Percentiles rank a stretch among this genome's conserved stretches.
These are phyloP conservation scores for Ustilago sp. DNA, from an alignment of 1,284 basidiomycete genomes.

Conservation along the genomic window DNA sequence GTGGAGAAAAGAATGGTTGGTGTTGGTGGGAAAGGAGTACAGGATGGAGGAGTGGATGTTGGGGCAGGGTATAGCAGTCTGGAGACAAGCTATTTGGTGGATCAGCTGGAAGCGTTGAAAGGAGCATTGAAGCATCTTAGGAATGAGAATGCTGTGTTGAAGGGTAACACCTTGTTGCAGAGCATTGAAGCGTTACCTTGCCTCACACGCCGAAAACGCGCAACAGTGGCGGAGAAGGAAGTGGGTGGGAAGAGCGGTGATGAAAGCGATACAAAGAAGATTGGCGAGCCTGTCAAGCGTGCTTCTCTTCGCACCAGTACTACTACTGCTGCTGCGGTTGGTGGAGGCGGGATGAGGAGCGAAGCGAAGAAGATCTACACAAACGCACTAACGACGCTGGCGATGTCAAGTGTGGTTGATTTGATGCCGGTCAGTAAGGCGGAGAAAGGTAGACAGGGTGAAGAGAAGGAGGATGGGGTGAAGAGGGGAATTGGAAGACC, in stretches of 20 bases:
- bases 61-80: slow-evolving; percentile 40
- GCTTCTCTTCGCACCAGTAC: not conserved
- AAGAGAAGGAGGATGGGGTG: not conserved
- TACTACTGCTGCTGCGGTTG: not conserved
- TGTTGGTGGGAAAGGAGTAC: not conserved
- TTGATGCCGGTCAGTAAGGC: slow-evolving; percentile 29
- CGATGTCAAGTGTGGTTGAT: slow-evolving; percentile 57
- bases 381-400: slow-evolving; percentile 25
- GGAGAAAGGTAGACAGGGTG: not conserved
- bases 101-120: slow-evolving; percentile 86
- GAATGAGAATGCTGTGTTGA: slow-evolving; percentile 90
- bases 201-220: slow-evolving; percentile 12
- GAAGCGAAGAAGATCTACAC: slow-evolving; percentile 28
- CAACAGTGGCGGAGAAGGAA: not conserved
- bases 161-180: slow-evolving; percentile 84
- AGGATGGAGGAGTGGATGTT: slow-evolving; percentile 18
- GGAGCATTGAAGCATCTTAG: slow-evolving; percentile 88
- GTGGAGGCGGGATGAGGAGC: slow-evolving; percentile 1
- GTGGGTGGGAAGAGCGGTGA: slow-evolving; percentile 22
- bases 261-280: slow-evolving; percentile 38
- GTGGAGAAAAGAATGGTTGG: not conserved
- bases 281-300: slow-evolving; percentile 37
- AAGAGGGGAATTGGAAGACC: slow-evolving; percentile 15
- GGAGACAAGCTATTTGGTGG: slow-evolving; percentile 54
- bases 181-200: slow-evolving; percentile 79